Percentiles rank a stretch among this genome's conserved stretches.
phyloP scores from a whole-genome alignment of 192 early-diverging fungal genomes.

The Dissophora globulifera region DNA sequence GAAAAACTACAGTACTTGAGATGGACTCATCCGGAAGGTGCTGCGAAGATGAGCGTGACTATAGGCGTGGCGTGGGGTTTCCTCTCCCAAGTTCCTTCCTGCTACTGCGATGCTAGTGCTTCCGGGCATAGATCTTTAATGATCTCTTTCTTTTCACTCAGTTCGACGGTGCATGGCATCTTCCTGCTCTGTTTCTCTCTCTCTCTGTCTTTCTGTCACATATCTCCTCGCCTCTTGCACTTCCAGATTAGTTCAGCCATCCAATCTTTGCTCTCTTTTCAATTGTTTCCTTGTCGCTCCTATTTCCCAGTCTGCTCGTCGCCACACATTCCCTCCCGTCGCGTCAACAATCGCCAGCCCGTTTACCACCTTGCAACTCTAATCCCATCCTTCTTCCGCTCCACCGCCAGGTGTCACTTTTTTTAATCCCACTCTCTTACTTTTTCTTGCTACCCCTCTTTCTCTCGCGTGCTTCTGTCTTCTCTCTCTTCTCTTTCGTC shows the following conservation, averaged over 20 bases:
- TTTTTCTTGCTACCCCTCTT: too few species aligned
- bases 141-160: too few species aligned
- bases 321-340: slow-evolving; percentile 13
- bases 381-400: neutral
- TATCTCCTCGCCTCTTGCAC: slow-evolving; percentile 9
- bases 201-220: neutral
- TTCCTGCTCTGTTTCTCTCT: neutral
- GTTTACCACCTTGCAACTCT: neutral
- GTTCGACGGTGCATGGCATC: too few species aligned
- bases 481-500: neutral
- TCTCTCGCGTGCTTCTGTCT: neutral
- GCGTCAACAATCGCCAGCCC: neutral
- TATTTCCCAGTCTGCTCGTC: too few species aligned
- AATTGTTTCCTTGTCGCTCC: too few species aligned
- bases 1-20: too few species aligned
- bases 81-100: too few species aligned
- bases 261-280: neutral
- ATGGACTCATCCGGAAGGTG: too few species aligned
- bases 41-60: too few species aligned
- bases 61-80: too few species aligned
- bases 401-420: neutral
- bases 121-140: neutral
- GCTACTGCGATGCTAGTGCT: slow-evolving; percentile 5
- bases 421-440: too few species aligned
- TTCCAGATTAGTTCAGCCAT: slow-evolving; percentile 5